Base-by-base conservation (phyloP, 73 alveolate genomes). In the Paramecium bursaria region DNA sequence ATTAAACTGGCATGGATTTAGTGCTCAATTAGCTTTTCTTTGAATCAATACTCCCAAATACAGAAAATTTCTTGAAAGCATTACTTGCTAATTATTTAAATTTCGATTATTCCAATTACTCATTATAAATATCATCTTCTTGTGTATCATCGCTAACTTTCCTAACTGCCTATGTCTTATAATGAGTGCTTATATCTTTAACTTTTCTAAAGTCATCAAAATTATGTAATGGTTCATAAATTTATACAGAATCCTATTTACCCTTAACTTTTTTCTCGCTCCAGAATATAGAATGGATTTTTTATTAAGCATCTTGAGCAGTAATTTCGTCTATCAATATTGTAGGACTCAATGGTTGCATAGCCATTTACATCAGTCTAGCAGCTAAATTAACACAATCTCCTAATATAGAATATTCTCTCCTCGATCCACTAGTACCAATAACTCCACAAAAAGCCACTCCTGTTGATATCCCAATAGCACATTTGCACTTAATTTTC, bases 351-450 rank as follows among this genome's bases (percentile, higher is more conserved):
- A 61, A 33, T 0, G 80, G 80, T 31, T 61, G 39, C 2, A 35
- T 52, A 31, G 88, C 80, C 7, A 60, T 30, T 61, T 61, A 31
- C 99, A 96, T 96, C 35, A 92, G 86, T 87, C 99, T 94, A 25
- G 98, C 96, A 7, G 98, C 93, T 55, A 96, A 82, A 90, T 96
- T 96, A 3, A 94, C 99, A 17, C 89, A 91, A 91, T 94, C 99
- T 0, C 99, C 99, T 49, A 96, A 51, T 50, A 94, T 95, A 30
- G 98, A 88, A 90, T 91, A 96, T 74, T 96, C 99, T 88, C 95
- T 94, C 77, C 99, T 91, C 14, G 92, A 82, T 2, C 98, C 98
- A 39, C 93, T 86, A 3, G 98, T 91, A 15, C 99, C 99, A 22
- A 96, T 96, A 3, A 94, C 97, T 30, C 99, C 99, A 39, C 97